Conservation (phyloP, 139 green algal species). For the Chlamydomonas incerta region DNA sequence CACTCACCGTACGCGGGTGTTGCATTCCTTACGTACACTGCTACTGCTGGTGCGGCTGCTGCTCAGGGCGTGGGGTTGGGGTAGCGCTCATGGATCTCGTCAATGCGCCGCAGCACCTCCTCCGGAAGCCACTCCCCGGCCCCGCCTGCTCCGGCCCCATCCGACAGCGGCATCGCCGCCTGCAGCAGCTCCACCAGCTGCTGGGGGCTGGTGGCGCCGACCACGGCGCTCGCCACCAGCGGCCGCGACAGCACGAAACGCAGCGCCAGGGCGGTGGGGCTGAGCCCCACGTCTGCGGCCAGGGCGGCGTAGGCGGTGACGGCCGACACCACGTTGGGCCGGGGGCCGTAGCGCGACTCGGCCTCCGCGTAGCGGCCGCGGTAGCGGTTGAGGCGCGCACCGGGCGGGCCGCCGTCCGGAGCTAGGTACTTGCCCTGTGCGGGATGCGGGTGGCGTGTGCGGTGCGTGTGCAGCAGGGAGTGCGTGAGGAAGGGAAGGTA, state of each 20-base stretch:
- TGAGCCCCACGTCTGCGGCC: conserved; percentile 69
- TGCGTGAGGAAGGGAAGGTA: too few relatives aligned
- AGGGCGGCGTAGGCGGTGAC: conserved; percentile 72
- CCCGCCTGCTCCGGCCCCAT: neutral
- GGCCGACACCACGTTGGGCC: conserved; percentile 72
- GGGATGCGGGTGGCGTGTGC: too few relatives aligned
- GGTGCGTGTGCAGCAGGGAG: too few relatives aligned
- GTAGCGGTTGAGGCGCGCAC: conserved; percentile 83
- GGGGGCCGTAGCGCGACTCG: conserved; percentile 82
- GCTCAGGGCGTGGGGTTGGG: conserved; percentile 72
- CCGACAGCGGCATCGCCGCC: conserved; percentile 34
- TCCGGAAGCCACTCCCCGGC: conserved; percentile 29
- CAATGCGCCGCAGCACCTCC: conserved; percentile 57
- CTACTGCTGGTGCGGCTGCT: too few relatives aligned
- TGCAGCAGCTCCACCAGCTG: conserved; percentile 77
- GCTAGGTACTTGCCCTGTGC: conserved; percentile 82
- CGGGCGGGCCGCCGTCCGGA: conserved; percentile 55
- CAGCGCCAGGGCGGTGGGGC: conserved; percentile 74
- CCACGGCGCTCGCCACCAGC: conserved; percentile 68
- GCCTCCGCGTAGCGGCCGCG: conserved; percentile 83
- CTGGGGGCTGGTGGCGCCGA: conserved; percentile 64
- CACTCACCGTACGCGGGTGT: too few relatives aligned
- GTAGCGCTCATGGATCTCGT: conserved; percentile 64
- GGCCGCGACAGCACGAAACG: conserved; percentile 73
- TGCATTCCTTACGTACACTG: too few relatives aligned